Base-by-base conservation (phyloP, 78 protist species). In the Polysphondylium violaceum region DNA sequence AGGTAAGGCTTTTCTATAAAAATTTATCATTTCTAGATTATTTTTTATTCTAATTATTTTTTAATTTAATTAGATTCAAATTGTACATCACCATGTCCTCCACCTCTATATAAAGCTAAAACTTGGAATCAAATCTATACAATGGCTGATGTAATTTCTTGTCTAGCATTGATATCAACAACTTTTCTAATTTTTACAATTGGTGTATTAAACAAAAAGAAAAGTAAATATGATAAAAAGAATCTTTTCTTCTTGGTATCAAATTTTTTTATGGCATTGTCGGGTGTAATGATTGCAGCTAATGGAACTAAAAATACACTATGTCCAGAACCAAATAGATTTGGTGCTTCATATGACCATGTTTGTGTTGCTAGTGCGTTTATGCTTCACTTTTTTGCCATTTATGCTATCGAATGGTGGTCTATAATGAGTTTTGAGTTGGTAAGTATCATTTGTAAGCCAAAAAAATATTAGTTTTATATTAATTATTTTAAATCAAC, bases 291-390 rank as follows among this genome's bases (percentile, higher is more conserved):
- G 8, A 23, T 53, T 31, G 78, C 60, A 7, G 40, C 31, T 6
- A 64, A 79, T 79, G 89, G 77, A 6, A 50, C 89, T 14, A 76
- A 79, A 43, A 79, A 65, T 25, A 79, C 89, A 9, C 41, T 79
- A 0, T 79, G 89, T 55, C 89, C 89, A 21, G 25, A 44, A 14
- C 65, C 69, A 2, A 17, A 53, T 27, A 50, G 89, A 67, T 68
- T 21, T 55, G 74, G 78, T 0, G 53, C 35, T 0, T 33, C 38
- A 38, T 41, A 35, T 1, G 89, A 79, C 12, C 40, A 16, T 23
- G 61, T 51, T 27, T 79, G 89, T 79, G 58, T 44, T 0, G 76
- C 89, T 9, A 55, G 78, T 7, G 89, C 69, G 25, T 67, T 79
- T 41, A 67, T 79, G 12, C 35, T 67, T 25, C 89, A 79, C 29